phyloP scores from a whole-genome alignment of 768 basidiomycete genomes.

The Floccularia luteovirens region DNA sequence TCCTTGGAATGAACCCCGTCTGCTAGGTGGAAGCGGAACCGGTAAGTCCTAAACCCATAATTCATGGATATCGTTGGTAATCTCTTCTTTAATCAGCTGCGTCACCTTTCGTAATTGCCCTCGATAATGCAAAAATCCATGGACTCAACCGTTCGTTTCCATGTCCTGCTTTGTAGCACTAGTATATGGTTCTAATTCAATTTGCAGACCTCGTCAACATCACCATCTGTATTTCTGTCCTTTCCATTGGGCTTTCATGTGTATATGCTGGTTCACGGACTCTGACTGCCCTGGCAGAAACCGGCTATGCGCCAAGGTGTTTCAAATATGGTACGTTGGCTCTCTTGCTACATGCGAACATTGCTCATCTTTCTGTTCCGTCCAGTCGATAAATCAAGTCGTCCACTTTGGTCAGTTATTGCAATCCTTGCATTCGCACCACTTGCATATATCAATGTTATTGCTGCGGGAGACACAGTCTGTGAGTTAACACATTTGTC shows the following conservation, averaged over 20 bases:
- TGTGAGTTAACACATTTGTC: conserved; percentile 20
- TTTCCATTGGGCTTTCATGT: conserved; percentile 37
- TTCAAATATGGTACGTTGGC: too few relatives aligned
- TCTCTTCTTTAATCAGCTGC: too few relatives aligned
- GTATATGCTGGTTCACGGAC: conserved; percentile 40
- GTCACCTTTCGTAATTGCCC: conserved; percentile 38
- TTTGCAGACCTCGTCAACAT: conserved; percentile 36
- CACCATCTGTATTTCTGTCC: conserved; percentile 37
- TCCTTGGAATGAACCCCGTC: conserved; percentile 25
- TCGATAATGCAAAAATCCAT: conserved; percentile 29
- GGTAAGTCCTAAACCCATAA: too few relatives aligned
- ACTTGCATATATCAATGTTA: conserved; percentile 31
- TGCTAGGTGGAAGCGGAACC: conserved; percentile 29
- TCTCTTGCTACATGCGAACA: too few relatives aligned
- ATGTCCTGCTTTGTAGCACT: too few relatives aligned
- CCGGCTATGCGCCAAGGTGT: conserved; percentile 36
- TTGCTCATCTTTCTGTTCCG: too few relatives aligned
- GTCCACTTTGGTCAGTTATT: conserved; percentile 34
- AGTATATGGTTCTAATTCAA: too few relatives aligned
- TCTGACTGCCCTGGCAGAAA: conserved; percentile 36
- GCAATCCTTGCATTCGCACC: conserved; percentile 27
- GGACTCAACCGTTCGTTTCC: conserved; percentile 35
- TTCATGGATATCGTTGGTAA: too few relatives aligned
- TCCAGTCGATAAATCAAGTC: conserved; percentile 39
- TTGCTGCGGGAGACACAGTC: conserved; percentile 24